Base-by-base conservation (phyloP, 768 basidiomycete species). In the Chalciporus piperatus region DNA sequence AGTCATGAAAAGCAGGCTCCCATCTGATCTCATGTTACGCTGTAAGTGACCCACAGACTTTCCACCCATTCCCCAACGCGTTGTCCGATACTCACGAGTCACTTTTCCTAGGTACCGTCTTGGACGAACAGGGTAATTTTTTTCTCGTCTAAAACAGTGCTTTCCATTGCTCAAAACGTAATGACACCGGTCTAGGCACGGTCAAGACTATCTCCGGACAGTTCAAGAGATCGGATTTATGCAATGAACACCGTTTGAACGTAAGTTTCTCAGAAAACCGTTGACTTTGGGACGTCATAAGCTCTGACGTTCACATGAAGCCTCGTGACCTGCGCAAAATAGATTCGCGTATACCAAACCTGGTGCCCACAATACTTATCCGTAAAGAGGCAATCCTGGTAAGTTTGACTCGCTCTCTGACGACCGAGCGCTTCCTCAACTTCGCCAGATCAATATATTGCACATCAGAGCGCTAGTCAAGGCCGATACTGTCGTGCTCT, bases 311-410 rank as follows among this genome's bases (percentile, higher is more conserved):
- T 52, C 50, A 59, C 59, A 58, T 56, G 19, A 60, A 94, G 90
- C 88, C 93, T 59, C 88, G 96, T 77, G 96, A 98, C 75, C 77
- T 98, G 20, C 87, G 96, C 48, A 97, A 98, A 76, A 90, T 98
- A 59, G 96, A 98, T 73, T 94, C 92, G 4, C 79, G 92, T 59
- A 81, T 94, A 58, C 93, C 95, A 32, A 97, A 95, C 70, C 83
- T 96, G 50, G 89, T 98, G 16, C 94, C 95, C 37, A 94, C 94
- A 38, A 95, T 98, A 62, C 81, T 98, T 50, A 82, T 89, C 47
- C 80, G 96, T 57, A 87, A 85, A 62, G 86, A 92, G 70, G 92
- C 89, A 42, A 84, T 98, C 58, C 76, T 98, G 55, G 92, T 91
- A 66, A 51, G 83, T 77, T 42, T n/a, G 42, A 9, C 43, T 22